Conservation (phyloP, 83 land plant species). For the Picea abies region DNA sequence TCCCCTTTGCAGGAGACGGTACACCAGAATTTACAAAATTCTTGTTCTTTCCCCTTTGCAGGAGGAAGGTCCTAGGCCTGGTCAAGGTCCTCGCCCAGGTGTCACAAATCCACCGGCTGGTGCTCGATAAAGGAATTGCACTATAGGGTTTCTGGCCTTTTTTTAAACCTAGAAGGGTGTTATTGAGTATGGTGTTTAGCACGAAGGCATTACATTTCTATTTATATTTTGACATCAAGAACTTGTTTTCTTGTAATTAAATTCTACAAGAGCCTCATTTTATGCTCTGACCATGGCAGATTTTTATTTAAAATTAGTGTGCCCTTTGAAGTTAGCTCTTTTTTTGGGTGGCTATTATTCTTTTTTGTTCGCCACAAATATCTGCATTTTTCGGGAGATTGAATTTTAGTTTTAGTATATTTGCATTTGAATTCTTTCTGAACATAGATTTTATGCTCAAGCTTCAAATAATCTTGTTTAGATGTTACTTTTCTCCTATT, state of each 20-base stretch:
- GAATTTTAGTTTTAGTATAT: too few species aligned
- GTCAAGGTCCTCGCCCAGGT: slow-evolving; percentile 10
- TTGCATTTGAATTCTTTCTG: too few species aligned
- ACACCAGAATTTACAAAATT: neutral
- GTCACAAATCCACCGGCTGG: neutral
- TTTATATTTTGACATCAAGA: neutral
- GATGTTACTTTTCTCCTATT: too few species aligned
- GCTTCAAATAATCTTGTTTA: too few species aligned
- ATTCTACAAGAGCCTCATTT: neutral
- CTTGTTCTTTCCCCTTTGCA: neutral
- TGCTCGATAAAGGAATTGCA: neutral
- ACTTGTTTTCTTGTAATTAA: neutral
- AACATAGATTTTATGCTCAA: too few species aligned
- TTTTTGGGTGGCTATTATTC: too few species aligned
- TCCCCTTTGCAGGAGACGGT: neutral
- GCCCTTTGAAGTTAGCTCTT: too few species aligned
- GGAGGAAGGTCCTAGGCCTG: slow-evolving; percentile 12
- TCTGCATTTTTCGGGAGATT: too few species aligned
- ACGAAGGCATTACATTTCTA: neutral
- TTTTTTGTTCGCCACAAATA: too few species aligned
- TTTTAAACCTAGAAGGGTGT: neutral
- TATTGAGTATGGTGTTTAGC: neutral
- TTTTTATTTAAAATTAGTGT: too few species aligned
- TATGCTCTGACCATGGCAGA: too few species aligned
- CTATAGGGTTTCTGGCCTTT: neutral